phyloP scores from a whole-genome alignment of 768 basidiomycete species.

The Cubamyces lactineus region DNA sequence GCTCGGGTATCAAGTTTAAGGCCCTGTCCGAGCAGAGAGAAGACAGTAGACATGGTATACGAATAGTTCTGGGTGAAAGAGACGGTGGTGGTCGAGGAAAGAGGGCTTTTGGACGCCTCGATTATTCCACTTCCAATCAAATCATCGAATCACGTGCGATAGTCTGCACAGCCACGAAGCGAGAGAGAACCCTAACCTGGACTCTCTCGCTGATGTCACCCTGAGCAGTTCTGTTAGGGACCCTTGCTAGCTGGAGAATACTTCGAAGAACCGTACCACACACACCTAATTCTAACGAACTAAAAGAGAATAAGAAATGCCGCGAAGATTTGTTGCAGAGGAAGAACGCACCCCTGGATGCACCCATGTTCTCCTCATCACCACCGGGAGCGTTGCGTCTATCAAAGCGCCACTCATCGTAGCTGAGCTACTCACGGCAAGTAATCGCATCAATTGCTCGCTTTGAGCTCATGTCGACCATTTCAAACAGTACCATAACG shows the following conservation, averaged over 20 bases:
- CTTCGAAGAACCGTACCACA: too few relatives aligned
- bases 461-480: too few relatives aligned
- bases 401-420: constrained; percentile 93
- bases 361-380: constrained; percentile 79
- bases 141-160: constrained; percentile 19
- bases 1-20: constrained; percentile 79
- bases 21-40: constrained; percentile 64
- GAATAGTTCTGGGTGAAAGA: background rate
- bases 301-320: background rate
- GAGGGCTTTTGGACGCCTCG: constrained; percentile 14
- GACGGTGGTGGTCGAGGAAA: constrained; percentile 15
- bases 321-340: constrained; percentile 29
- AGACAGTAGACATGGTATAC: constrained; percentile 36
- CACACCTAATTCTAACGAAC: too few relatives aligned
- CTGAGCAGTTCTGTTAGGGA: background rate
- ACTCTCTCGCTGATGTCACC: constrained; percentile 5
- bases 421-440: constrained; percentile 64
- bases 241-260: too few relatives aligned
- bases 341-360: constrained; percentile 37
- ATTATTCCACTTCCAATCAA: constrained; percentile 18
- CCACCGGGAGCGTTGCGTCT: constrained; percentile 94
- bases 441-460: constrained; percentile 32
- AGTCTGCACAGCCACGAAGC: constrained; percentile 14
- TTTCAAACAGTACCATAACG: constrained; percentile 61
- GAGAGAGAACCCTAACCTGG: constrained; percentile 10